Percentiles rank a stretch among this genome's conserved stretches.
Conservation (phyloP, 2,329 filamentous ascomycete genomes). For the Talaromyces sp. region DNA sequence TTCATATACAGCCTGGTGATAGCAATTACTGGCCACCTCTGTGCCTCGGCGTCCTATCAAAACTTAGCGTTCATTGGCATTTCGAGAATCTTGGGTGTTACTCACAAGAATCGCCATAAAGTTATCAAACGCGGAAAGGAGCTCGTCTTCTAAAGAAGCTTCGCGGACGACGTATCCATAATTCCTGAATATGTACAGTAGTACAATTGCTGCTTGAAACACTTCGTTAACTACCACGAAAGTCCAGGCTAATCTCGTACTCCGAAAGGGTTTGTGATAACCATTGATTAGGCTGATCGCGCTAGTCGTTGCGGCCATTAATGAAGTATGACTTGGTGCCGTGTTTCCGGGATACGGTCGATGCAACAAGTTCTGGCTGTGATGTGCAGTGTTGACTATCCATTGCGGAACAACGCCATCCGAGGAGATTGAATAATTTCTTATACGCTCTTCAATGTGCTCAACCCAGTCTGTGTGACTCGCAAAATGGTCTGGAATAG, state of each 20-base stretch:
- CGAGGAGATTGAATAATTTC: slow-evolving; percentile 1
- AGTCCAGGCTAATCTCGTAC: not conserved
- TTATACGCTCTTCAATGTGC: slow-evolving; percentile 2
- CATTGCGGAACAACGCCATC: slow-evolving; percentile 3
- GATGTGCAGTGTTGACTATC: slow-evolving; percentile 4
- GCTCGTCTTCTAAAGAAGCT: slow-evolving; percentile 3
- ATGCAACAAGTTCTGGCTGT: slow-evolving; percentile 5
- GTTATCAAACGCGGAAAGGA: slow-evolving; percentile 2
- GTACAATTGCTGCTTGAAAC: slow-evolving; percentile 6
- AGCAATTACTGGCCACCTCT: slow-evolving; percentile 4
- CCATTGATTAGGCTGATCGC: slow-evolving; percentile 5
- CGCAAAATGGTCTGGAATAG: not conserved
- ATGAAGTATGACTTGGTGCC: slow-evolving; percentile 1
- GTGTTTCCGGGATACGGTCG: slow-evolving; percentile 4
- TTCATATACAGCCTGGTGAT: slow-evolving; percentile 1
- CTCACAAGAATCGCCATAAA: slow-evolving; percentile 5
- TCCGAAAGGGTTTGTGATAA: not conserved
- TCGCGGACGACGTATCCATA: slow-evolving; percentile 3
- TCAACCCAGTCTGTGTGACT: not conserved
- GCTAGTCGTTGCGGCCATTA: slow-evolving; percentile 1
- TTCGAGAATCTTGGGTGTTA: not conserved
- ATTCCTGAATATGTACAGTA: slow-evolving; percentile 3
- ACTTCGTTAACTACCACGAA: slow-evolving; percentile 1
- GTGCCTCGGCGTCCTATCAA: not conserved
- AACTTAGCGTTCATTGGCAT: not conserved